A percentile compares a stretch with the other conserved stretches of the same genome.
Evolutionary conservation across 176 grass and related monocot genomes (phyloP).

Genomic region (Melocanna baccifera): DNA sequence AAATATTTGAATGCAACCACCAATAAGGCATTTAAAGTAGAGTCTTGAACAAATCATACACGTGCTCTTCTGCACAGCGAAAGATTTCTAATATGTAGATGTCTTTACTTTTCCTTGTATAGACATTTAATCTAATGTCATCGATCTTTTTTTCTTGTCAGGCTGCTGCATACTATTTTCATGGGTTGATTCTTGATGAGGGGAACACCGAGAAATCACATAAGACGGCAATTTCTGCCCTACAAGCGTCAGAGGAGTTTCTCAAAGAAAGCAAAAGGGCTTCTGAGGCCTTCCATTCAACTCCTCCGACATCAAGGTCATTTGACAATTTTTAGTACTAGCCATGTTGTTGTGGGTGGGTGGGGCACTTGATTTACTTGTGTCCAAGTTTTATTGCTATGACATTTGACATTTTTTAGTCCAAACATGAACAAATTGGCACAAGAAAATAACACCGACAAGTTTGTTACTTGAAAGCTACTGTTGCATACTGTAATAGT

Average conservation of each 20-base stretch:
- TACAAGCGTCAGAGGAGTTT: conserved; percentile 76
- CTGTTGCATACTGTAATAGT: background rate
- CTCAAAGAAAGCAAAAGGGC: conserved; percentile 75
- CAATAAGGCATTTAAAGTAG: background rate
- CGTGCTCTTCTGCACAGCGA: background rate
- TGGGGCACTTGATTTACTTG: too few species aligned
- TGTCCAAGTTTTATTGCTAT: too few species aligned
- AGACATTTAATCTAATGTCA: background rate
- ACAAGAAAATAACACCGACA: background rate
- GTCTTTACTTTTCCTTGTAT: background rate
- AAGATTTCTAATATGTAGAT: background rate
- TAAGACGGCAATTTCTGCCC: conserved; percentile 57
- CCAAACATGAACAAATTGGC: background rate
- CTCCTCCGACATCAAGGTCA: conserved; percentile 70
- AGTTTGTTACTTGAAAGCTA: background rate
- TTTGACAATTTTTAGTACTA: background rate
- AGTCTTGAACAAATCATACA: background rate
- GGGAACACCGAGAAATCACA: conserved; percentile 69
- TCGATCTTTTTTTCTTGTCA: conserved; percentile 13
- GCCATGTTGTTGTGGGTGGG: too few species aligned
- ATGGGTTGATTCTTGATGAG: conserved; percentile 84
- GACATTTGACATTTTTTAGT: background rate
- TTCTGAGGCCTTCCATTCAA: conserved; percentile 54
- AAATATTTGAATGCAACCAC: background rate
- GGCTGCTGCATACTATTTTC: conserved; percentile 85